Base-by-base conservation (phyloP, 2,329 filamentous ascomycete species). In the Hypoxylon sp. region DNA sequence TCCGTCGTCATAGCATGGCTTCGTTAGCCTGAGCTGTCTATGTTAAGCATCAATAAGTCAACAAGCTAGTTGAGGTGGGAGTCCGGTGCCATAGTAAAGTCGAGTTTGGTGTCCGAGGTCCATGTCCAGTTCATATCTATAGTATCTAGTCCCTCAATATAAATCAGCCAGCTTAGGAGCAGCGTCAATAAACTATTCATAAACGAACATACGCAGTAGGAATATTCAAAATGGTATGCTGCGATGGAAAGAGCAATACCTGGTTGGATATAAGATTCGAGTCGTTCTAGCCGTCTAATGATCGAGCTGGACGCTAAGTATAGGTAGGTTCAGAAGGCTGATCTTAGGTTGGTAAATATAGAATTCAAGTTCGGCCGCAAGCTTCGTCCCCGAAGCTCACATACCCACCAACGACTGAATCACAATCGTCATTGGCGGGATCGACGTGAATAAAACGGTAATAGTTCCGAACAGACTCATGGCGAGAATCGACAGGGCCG, bases 391-490 rank as follows among this genome's bases (percentile, higher is more conserved):
- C 5, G n/a, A n/a, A 7, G 7, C 8, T 44, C 19, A 82, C 6
- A 85, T 70, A 6, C 81, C 82, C 21, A 87, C 86, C 21, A 87
- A 75, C 1, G 82, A 81, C 57, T 81, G 78, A 17, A 89, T 79
- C 2, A 84, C 78, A 10, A 77, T 79, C 0, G 83, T 84, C 31
- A 88, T 81, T 0, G 83, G 81, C 10, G 87, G 86, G 39, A 89
- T 83, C 0, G 86, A 87, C 1, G 87, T 89, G 71, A 89, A 83
- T 3, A 87, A 77, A 15, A 89, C 83, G 0, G 86, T 89, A 10
- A 89, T 84, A 2, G 87, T 86, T 7, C 87, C 87, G 72, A 90
- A 89, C 7, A 89, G 70, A 55, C 84, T 86, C 88, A 90, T 89
- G 0, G 86, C 86, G 24, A 90, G 76, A 69, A 85, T 88, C 17